These are phyloP conservation scores for Apiotrichum sp. DNA, from an alignment of 1,284 basidiomycete species.

Conservation along the genomic window DNA sequence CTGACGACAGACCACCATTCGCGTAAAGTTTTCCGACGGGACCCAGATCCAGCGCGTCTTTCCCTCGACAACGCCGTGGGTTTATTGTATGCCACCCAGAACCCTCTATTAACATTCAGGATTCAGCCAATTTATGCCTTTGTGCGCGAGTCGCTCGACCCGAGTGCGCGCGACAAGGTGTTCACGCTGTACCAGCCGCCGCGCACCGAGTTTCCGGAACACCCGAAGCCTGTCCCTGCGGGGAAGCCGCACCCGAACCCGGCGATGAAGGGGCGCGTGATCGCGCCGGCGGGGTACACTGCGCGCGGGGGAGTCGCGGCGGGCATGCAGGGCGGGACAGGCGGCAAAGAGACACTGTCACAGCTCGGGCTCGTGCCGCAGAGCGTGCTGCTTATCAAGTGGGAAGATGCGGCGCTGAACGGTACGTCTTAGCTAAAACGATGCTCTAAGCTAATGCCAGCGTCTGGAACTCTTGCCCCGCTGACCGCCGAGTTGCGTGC, in stretches of 20 bases:
- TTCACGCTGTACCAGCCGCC: slow-evolving; percentile 48
- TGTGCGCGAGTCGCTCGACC: slow-evolving; percentile 33
- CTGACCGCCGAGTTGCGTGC: slow-evolving; percentile 34
- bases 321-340: slow-evolving; percentile 33
- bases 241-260: slow-evolving; percentile 18
- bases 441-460: slow-evolving; percentile 15
- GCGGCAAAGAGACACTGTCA: slow-evolving; percentile 34
- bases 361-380: slow-evolving; percentile 45
- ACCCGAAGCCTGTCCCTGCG: slow-evolving; percentile 19
- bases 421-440: slow-evolving; percentile 23
- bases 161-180: slow-evolving; percentile 21
- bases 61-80: slow-evolving; percentile 39
- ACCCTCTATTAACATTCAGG: slow-evolving; percentile 17
- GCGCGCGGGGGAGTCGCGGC: slow-evolving; percentile 19
- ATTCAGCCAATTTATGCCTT: slow-evolving; percentile 47
- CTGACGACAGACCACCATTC: slow-evolving; percentile 36
- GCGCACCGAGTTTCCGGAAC: slow-evolving; percentile 38
- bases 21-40: slow-evolving; percentile 44
- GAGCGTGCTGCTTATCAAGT: slow-evolving; percentile 41
- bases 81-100: not conserved
- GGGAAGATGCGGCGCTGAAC: slow-evolving; percentile 44
- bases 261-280: slow-evolving; percentile 22
- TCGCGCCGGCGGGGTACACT: slow-evolving; percentile 36
- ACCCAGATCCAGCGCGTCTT: slow-evolving; percentile 43
- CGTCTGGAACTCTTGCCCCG: slow-evolving; percentile 34